Percentiles rank a stretch among this genome's conserved stretches.
phyloP scores from a whole-genome alignment of 345 rosid species.

The Eucalyptus curtisii region DNA sequence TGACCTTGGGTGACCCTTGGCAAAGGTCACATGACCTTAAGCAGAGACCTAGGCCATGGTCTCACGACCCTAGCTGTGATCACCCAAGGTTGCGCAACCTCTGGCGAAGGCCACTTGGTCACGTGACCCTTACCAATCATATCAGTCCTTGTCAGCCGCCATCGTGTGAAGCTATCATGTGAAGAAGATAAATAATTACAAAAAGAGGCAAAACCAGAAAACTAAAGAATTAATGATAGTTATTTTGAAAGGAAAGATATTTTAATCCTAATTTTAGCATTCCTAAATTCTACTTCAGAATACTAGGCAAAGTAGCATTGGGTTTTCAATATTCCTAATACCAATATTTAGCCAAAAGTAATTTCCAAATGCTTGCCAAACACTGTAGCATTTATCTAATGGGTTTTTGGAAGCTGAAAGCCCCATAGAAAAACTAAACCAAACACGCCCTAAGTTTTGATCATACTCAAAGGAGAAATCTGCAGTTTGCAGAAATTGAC shows the following conservation, averaged over 20 bases:
- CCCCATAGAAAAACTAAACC: not conserved
- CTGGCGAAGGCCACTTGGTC: accelerated
- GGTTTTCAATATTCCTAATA: not conserved
- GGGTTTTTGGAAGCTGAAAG: not conserved
- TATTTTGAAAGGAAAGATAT: not conserved
- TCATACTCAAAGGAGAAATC: not conserved
- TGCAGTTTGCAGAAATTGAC: not conserved
- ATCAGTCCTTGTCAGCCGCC: accelerated
- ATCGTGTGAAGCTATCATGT: not conserved
- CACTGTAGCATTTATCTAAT: too few species aligned
- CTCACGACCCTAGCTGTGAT: accelerated
- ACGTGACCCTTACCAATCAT: accelerated
- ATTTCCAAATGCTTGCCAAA: not conserved
- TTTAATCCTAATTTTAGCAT: too few species aligned
- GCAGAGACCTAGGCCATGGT: not conserved
- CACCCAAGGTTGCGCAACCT: not conserved
- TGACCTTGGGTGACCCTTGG: too few species aligned
- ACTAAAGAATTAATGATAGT: not conserved
- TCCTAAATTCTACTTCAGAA: too few species aligned
- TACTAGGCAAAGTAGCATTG: too few species aligned
- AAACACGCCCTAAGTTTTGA: not conserved
- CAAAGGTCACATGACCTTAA: not conserved
- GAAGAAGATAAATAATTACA: not conserved
- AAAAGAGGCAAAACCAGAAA: accelerated
- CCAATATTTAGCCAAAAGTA: not conserved